These are phyloP conservation scores for Nannochloris sp. DNA, from an alignment of 139 green algal genomes.

Conservation along the genomic window DNA sequence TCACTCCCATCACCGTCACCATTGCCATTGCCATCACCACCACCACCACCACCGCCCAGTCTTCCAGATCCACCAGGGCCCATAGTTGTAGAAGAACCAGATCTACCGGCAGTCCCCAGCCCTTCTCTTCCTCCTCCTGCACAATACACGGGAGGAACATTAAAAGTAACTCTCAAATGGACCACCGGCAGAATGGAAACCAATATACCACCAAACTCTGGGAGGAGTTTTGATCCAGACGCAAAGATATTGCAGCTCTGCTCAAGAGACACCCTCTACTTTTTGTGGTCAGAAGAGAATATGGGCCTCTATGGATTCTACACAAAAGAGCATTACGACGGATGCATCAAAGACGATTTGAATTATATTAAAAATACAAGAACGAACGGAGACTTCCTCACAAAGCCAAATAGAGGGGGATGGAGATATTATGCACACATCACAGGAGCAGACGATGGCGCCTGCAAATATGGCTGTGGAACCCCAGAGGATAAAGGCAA, in stretches of 20 bases:
- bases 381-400: background rate
- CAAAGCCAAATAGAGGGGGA: background rate
- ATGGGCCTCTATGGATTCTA: slow-evolving; percentile 5
- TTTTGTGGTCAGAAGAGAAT: background rate
- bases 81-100: too few relatives aligned
- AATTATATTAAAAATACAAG: background rate
- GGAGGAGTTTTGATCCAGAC: too few relatives aligned
- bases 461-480: slow-evolving; percentile 2
- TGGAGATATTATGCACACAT: background rate
- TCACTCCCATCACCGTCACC: too few relatives aligned
- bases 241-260: background rate
- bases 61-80: too few relatives aligned
- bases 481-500: background rate
- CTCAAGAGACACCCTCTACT: background rate
- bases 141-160: too few relatives aligned
- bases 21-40: too few relatives aligned
- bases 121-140: too few relatives aligned
- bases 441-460: background rate
- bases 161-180: too few relatives aligned
- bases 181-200: too few relatives aligned
- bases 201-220: too few relatives aligned
- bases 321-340: background rate
- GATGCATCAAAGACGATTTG: background rate
- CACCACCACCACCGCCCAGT: too few relatives aligned
- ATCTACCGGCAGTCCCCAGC: too few relatives aligned